Evolutionary conservation across 768 basidiomycete genomes (phyloP), one percentile per base, ranked within the genome.

Genomic region (Sporobolomyces roseus): DNA sequence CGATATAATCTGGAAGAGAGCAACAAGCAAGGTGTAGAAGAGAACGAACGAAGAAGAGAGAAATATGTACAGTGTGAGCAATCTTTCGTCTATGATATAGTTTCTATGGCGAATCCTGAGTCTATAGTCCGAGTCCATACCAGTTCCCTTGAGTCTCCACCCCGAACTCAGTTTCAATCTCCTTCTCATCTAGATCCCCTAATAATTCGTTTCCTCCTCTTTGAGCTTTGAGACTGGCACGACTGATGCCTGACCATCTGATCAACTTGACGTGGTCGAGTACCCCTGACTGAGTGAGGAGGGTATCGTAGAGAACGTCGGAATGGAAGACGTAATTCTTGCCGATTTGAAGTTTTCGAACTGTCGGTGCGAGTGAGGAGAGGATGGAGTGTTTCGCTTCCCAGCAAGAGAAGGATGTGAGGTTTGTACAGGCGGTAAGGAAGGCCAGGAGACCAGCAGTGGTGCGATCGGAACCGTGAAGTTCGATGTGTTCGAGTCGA

Each of bases 191-290:
- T 30, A 61, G 45, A 48, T 62, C 61, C 4, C 17, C n/a, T 16
- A 67, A 19, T 1, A 67, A 36, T 21, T 67, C 66, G 25, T 1
- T 14, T 23, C 61, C 66, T 17, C 66, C 66, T n/a, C 49, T 19
- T 54, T 67, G 66, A 13, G 61, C 61, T 21, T 43, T 43, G 16
- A 67, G 48, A 12, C 59, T 67, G 46, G 66, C 66, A 19, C 38
- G 32, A 29, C 33, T 48, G 54, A 67, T 67, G 7, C 66, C 66
- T 6, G 53, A 41, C 17, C 46, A 67, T 25, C 36, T 27, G 27
- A 66, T 16, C 10, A 30, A 1, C 10, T 32, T 19, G 45, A 66
- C 19, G 10, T 48, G 33, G 25, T 25, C 17, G 36, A 67, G 53
- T 17, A 67, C 35, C 0, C 48, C 54, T 7, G 36, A 33, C 1